Percentiles rank a stretch among this genome's conserved stretches.
Evolutionary conservation across 2,329 filamentous ascomycete genomes (phyloP).

Genomic region (Intubia oerlemansii): DNA sequence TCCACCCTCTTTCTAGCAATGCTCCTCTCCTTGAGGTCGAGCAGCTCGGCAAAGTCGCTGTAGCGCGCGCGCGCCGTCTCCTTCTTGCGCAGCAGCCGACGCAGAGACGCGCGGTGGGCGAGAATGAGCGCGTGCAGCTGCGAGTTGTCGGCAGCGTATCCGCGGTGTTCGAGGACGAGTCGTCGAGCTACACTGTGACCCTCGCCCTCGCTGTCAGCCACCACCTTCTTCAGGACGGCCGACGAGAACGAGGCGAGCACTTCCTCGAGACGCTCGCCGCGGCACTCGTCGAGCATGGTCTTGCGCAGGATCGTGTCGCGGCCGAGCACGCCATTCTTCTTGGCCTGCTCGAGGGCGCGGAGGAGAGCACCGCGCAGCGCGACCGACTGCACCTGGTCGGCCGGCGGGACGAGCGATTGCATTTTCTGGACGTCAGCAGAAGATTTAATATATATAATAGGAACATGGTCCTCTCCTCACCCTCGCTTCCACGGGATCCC

Average conservation of each 20-base stretch:
- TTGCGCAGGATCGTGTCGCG: constrained; percentile 67
- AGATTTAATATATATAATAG: too few species aligned
- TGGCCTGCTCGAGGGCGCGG: constrained; percentile 60
- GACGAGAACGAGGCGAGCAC: constrained; percentile 68
- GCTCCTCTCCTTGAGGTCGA: constrained; percentile 41
- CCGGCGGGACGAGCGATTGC: constrained; percentile 72
- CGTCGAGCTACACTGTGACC: too few species aligned
- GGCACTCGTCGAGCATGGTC: constrained; percentile 93
- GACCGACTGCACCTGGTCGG: constrained; percentile 75
- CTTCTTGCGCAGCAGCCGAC: constrained; percentile 32
- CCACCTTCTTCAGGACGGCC: constrained; percentile 51
- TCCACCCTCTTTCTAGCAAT: too few species aligned
- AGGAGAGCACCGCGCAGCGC: constrained; percentile 74
- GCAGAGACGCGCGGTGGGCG: constrained; percentile 48
- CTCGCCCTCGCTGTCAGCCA: constrained; percentile 16
- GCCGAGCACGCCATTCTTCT: constrained; percentile 69
- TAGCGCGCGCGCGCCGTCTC: constrained; percentile 26
- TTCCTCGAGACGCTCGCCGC: constrained; percentile 76
- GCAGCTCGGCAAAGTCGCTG: constrained; percentile 40
- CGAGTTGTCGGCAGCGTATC: constrained; percentile 22
- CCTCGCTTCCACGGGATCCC: constrained; percentile 56
- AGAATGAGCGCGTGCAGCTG: constrained; percentile 46
- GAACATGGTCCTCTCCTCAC: too few species aligned
- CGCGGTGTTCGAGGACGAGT: neutral
- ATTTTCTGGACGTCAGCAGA: constrained; percentile 45